Conservation (phyloP, 208 protist genomes). For the Acanthamoeba rhysodes region DNA sequence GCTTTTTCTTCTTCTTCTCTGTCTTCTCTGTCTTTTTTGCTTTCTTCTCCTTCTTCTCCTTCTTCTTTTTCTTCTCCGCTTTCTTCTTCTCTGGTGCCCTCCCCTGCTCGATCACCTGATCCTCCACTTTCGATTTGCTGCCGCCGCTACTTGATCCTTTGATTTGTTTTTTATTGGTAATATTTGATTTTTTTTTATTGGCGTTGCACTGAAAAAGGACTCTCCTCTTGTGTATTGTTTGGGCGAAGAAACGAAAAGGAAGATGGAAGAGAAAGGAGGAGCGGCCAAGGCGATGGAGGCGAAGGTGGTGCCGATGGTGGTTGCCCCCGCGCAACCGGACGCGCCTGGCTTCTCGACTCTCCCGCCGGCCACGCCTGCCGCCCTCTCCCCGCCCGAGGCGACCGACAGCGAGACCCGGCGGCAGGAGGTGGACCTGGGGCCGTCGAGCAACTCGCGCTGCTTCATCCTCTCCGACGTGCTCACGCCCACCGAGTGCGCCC, state of each 20-base stretch:
- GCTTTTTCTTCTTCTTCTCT: constrained; percentile 34
- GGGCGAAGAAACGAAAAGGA: too few species aligned
- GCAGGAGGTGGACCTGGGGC: neutral
- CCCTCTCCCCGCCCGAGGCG: neutral
- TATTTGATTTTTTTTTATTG: neutral
- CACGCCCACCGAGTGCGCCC: neutral
- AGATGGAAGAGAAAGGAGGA: too few species aligned
- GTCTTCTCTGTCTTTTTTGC: neutral
- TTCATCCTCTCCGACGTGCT: neutral
- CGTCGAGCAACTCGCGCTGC: neutral
- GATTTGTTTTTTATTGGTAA: neutral
- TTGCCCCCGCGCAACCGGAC: neutral
- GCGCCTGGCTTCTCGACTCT: neutral
- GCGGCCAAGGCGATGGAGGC: neutral
- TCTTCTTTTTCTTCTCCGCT: neutral
- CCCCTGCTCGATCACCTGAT: neutral
- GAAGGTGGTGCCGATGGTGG: neutral
- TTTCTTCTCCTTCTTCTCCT: neutral
- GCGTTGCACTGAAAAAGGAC: too few species aligned
- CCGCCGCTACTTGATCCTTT: neutral
- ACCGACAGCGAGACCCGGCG: neutral
- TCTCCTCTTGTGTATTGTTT: too few species aligned
- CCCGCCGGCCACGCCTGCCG: neutral
- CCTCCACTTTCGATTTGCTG: constrained; percentile 3
- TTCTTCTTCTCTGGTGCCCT: neutral